Percentiles rank a stretch among this genome's conserved stretches.
Conservation (phyloP, 768 basidiomycete genomes). For the Trametes punicea region DNA sequence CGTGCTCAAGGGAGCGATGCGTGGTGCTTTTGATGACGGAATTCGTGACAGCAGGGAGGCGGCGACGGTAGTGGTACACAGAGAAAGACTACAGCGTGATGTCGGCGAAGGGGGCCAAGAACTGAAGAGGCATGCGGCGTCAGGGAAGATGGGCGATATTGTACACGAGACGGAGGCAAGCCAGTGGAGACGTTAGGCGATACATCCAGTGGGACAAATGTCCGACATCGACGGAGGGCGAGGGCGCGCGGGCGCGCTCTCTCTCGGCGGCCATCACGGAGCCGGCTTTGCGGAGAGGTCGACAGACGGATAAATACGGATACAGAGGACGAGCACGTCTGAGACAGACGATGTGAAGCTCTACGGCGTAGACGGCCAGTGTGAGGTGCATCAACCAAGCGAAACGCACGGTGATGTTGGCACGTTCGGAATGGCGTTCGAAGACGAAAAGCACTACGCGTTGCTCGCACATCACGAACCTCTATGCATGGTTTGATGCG, state of each 20-base stretch:
- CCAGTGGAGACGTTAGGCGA: conserved; percentile 1
- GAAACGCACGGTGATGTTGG: background rate
- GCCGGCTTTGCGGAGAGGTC: background rate
- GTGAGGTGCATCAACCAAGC: background rate
- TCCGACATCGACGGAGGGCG: background rate
- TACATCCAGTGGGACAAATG: conserved; percentile 4
- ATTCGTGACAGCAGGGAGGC: conserved; percentile 12
- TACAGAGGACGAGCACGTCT: conserved; percentile 7
- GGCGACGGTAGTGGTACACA: conserved; percentile 12
- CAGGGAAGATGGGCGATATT: background rate
- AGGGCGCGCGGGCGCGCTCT: background rate
- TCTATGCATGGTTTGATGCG: background rate
- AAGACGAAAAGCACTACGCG: background rate
- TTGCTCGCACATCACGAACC: background rate
- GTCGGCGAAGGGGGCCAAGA: conserved; percentile 1
- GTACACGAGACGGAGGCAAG: conserved; percentile 10
- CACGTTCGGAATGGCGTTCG: background rate
- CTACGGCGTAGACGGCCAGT: background rate
- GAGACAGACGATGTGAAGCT: background rate
- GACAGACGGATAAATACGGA: conserved; percentile 1
- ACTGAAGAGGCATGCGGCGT: background rate
- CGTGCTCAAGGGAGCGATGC: conserved; percentile 5
- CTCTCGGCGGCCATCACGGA: background rate
- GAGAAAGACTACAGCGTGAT: conserved; percentile 10
- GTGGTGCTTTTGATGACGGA: conserved; percentile 17